Evolutionary conservation across 2,329 filamentous ascomycete species (phyloP).

Genomic region (Trichoderma arundinaceum): DNA sequence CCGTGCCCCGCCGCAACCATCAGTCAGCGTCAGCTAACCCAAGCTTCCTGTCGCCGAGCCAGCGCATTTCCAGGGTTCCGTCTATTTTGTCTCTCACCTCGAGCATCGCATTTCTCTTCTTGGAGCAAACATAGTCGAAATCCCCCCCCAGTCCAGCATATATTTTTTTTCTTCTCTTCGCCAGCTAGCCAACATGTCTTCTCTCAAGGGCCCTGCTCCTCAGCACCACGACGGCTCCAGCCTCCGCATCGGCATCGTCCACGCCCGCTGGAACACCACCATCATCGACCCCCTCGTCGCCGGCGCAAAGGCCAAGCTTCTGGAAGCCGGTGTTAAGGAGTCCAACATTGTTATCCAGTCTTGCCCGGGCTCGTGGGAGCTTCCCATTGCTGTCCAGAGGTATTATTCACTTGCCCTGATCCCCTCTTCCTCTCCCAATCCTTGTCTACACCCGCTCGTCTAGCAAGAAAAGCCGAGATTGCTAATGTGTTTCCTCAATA

Average conservation of each 20-base stretch:
- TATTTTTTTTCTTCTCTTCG: not conserved
- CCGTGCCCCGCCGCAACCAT: slow-evolving; percentile 18
- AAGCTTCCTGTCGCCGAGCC: not conserved
- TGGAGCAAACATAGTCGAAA: no score
- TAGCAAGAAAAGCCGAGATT: not conserved
- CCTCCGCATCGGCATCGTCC: slow-evolving; percentile 91
- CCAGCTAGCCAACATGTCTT: slow-evolving; percentile 34
- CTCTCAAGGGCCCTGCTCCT: slow-evolving; percentile 62
- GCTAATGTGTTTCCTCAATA: not conserved
- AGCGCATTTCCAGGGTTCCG: not conserved
- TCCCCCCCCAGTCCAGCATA: no score
- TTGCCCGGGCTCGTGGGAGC: slow-evolving; percentile 92
- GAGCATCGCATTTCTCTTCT: not conserved
- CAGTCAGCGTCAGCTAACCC: slow-evolving; percentile 10
- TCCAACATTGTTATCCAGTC: slow-evolving; percentile 88
- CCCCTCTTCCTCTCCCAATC: slow-evolving; percentile 20
- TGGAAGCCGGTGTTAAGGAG: slow-evolving; percentile 79
- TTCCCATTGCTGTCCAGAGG: slow-evolving; percentile 89
- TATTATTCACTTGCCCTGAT: slow-evolving; percentile 50
- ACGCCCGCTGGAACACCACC: slow-evolving; percentile 90
- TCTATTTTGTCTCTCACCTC: not conserved
- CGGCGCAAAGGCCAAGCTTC: slow-evolving; percentile 79
- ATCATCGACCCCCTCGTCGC: slow-evolving; percentile 86
- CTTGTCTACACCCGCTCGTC: not conserved
- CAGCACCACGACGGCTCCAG: slow-evolving; percentile 69